Percentiles rank a stretch among this genome's conserved stretches.
phyloP scores from a whole-genome alignment of 192 early-diverging fungal species.

The Coemansia sp. region DNA sequence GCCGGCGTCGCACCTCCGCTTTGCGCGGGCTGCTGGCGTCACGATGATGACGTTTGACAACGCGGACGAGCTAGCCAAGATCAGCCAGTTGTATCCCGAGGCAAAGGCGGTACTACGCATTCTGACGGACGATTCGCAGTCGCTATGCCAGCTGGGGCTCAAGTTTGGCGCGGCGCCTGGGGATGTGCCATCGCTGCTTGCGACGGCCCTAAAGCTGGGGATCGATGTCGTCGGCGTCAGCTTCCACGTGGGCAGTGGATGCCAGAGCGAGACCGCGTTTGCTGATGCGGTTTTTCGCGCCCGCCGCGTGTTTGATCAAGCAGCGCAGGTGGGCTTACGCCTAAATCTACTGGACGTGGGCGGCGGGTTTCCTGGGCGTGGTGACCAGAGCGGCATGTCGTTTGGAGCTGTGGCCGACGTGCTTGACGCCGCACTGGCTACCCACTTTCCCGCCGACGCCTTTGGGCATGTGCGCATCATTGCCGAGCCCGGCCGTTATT shows the following conservation, averaged over 20 bases:
- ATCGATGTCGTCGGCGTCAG: conserved; percentile 88
- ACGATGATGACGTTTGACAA: conserved; percentile 99
- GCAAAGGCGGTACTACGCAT: conserved; percentile 93
- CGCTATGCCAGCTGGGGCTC: conserved; percentile 86
- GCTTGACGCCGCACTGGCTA: conserved; percentile 76
- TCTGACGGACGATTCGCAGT: conserved; percentile 90
- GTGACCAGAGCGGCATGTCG: conserved; percentile 69
- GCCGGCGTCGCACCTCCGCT: conserved; percentile 91
- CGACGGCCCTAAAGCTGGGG: conserved; percentile 72
- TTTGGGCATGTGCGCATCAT: conserved; percentile 78
- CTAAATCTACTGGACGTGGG: conserved; percentile 82
- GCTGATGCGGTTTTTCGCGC: conserved; percentile 85
- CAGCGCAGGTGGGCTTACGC: conserved; percentile 69
- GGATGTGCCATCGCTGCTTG: conserved; percentile 65
- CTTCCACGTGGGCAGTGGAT: conserved; percentile 98
- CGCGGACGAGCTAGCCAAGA: conserved; percentile 94
- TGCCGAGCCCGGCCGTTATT: conserved; percentile 98
- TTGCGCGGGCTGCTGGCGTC: conserved; percentile 72
- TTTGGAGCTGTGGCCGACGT: conserved; percentile 82
- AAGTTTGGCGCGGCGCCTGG: conserved; percentile 94
- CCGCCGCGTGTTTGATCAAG: conserved; percentile 86
- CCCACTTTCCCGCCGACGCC: conserved; percentile 64
- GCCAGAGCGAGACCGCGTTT: conserved; percentile 86
- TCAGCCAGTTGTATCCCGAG: conserved; percentile 75
- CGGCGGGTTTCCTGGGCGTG: conserved; percentile 91